Evolutionary conservation across 257 asterid genomes (phyloP), one percentile per base, ranked within the genome.

Genomic region (Vinca minor): DNA sequence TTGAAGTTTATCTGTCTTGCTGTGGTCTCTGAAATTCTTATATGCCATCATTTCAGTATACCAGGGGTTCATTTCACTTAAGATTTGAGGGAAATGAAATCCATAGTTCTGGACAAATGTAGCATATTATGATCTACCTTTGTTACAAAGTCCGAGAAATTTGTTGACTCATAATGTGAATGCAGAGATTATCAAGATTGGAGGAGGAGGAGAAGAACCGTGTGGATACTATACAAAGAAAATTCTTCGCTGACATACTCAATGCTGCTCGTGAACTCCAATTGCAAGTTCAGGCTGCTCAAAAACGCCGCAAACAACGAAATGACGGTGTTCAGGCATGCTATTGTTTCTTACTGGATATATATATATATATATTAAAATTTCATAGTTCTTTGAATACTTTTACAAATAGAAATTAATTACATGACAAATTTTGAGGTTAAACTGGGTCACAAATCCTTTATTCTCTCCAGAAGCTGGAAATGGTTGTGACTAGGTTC

Each of bases 321-420:
- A 89, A 85, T 71, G 99, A 93, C 73, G 90, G 92, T 72, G 92
- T 93, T 74, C 99, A 93, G 95, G 99, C 70, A 83, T 3, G 88
- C 42, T 60, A 42, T 57, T 72, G 23, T 20, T 61, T 58, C 57
- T 25, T 73, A 71, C 45, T 65, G 35, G 6, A 21, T 45, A 41
- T n/a, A n/a, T n/a, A n/a, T n/a, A n/a, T n/a, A n/a, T n/a, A 12
- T 42, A 34, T 34, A 2, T 38, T 8, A 38, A 41, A 26, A 4
- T 23, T 62, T 18, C 13, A 4, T 60, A 4, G 17, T 25, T 29
- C 1, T 42, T 39, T 42, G 41, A 47, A 47, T 14, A 28, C 14
- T 69, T 58, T 32, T 21, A 10, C 29, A 21, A 25, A 12, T 64
- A 26, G 7, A 9, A n/a, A n/a, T n/a, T n/a, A 23, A 15, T 10